phyloP scores from a whole-genome alignment of 768 basidiomycete species.

The Suillus bovinus region DNA sequence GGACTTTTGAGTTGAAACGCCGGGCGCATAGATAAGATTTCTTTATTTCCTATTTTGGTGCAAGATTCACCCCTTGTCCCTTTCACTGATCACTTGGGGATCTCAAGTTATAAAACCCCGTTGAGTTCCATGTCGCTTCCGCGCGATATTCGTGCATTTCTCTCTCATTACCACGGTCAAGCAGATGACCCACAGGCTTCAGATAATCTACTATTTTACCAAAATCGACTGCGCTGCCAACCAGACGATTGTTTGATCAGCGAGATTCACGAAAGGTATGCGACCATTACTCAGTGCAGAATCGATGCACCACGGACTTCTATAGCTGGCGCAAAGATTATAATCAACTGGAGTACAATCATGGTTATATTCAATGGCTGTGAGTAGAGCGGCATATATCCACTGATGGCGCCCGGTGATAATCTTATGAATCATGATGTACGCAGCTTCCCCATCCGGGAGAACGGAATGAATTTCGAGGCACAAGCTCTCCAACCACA shows the following conservation, averaged over 20 bases:
- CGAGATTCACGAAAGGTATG: slow-evolving; percentile 61
- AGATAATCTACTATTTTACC: slow-evolving; percentile 64
- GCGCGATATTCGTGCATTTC: slow-evolving; percentile 28
- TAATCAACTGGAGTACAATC: slow-evolving; percentile 60
- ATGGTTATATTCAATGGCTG: slow-evolving; percentile 82
- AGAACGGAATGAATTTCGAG: slow-evolving; percentile 69
- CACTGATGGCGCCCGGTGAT: not conserved
- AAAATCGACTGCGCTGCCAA: slow-evolving; percentile 51
- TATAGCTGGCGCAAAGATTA: slow-evolving; percentile 68
- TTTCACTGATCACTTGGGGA: not conserved
- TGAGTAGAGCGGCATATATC: slow-evolving; percentile 36
- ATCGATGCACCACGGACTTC: slow-evolving; percentile 9
- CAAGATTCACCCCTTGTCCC: not conserved
- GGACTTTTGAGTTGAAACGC: not conserved
- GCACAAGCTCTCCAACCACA: slow-evolving; percentile 68
- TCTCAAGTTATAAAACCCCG: not conserved
- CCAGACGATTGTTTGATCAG: slow-evolving; percentile 65
- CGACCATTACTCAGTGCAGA: not conserved
- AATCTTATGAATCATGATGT: not conserved
- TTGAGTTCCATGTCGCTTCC: slow-evolving; percentile 11
- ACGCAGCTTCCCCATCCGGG: slow-evolving; percentile 69
- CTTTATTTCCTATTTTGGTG: not conserved
- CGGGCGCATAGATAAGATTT: slow-evolving; percentile 4
- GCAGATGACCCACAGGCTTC: slow-evolving; percentile 10
- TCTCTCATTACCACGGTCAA: slow-evolving; percentile 24